Percentiles rank a stretch among this genome's conserved stretches.
phyloP scores from a whole-genome alignment of 768 basidiomycete genomes.

The Mycena pura region DNA sequence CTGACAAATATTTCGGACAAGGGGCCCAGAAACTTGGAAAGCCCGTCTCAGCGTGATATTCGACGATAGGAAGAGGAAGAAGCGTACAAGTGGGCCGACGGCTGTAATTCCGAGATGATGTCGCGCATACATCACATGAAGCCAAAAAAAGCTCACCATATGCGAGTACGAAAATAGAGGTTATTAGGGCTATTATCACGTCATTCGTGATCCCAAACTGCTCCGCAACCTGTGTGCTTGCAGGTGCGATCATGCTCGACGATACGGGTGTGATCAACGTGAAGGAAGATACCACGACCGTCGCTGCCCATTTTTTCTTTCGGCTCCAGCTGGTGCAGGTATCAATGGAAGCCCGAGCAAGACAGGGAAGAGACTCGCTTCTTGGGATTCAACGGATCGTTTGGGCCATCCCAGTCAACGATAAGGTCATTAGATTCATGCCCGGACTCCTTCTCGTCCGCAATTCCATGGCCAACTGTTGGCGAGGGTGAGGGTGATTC shows the following conservation, averaged over 20 bases:
- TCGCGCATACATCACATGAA: not conserved
- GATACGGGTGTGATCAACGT: slow-evolving; percentile 74
- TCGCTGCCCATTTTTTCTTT: slow-evolving; percentile 68
- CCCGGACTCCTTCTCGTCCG: not conserved
- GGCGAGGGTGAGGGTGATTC: slow-evolving; percentile 2
- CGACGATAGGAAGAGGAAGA: not conserved
- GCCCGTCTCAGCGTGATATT: not conserved
- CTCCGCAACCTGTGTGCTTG: slow-evolving; percentile 53
- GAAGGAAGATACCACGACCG: slow-evolving; percentile 68
- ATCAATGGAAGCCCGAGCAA: not conserved
- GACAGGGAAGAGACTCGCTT: slow-evolving; percentile 46
- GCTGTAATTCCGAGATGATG: slow-evolving; percentile 42
- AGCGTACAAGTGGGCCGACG: slow-evolving; percentile 54
- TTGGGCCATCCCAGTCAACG: slow-evolving; percentile 70
- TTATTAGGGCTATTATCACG: slow-evolving; percentile 60
- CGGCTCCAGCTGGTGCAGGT: slow-evolving; percentile 57
- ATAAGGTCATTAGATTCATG: slow-evolving; percentile 33
- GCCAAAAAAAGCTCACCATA: slow-evolving; percentile 52
- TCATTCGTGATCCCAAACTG: slow-evolving; percentile 61
- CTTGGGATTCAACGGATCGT: slow-evolving; percentile 64
- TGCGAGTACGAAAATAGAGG: slow-evolving; percentile 64
- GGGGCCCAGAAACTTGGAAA: slow-evolving; percentile 56
- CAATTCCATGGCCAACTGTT: not conserved
- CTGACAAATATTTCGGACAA: slow-evolving; percentile 64
- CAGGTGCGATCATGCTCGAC: slow-evolving; percentile 79